phyloP scores from a whole-genome alignment of 108 stramenopile species.

The Nannochloropsis granulata region DNA sequence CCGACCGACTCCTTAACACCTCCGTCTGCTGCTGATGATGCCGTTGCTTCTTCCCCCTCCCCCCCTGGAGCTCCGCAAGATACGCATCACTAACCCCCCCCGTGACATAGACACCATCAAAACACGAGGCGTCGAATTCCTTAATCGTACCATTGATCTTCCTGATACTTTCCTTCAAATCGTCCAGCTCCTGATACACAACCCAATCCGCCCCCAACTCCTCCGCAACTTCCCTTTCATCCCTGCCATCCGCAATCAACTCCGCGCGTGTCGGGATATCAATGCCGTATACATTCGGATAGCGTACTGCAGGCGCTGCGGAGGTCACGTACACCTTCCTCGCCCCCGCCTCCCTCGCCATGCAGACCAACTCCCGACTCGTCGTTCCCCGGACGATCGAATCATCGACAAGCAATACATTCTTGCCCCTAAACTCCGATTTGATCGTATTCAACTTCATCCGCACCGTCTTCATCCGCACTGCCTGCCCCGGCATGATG shows the following conservation, averaged over 20 bases:
- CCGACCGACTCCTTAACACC: not conserved
- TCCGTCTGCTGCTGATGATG: slow-evolving; percentile 41
- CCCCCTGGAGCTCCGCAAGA: slow-evolving; percentile 52
- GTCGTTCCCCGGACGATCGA: slow-evolving; percentile 95
- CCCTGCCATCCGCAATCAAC: slow-evolving; percentile 74
- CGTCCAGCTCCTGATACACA: slow-evolving; percentile 50
- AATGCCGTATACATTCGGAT: slow-evolving; percentile 96
- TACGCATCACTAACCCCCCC: slow-evolving; percentile 60
- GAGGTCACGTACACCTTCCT: slow-evolving; percentile 69
- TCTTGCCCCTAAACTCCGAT: slow-evolving; percentile 40
- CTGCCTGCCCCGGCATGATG: slow-evolving; percentile 97
- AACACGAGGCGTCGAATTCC: slow-evolving; percentile 71
- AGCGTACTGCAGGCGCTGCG: slow-evolving; percentile 94
- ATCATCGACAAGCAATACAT: slow-evolving; percentile 91
- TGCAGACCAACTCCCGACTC: slow-evolving; percentile 83
- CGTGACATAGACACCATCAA: slow-evolving; percentile 75
- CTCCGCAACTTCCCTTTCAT: slow-evolving; percentile 62
- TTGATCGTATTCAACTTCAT: slow-evolving; percentile 60
- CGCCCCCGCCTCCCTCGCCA: slow-evolving; percentile 97
- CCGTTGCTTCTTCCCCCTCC: slow-evolving; percentile 20
- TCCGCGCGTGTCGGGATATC: slow-evolving; percentile 92
- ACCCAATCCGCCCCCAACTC: slow-evolving; percentile 77
- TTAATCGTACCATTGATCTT: not conserved
- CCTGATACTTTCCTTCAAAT: slow-evolving; percentile 41
- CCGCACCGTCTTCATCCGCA: slow-evolving; percentile 84